Conservation (phyloP, 192 early-diverging fungal genomes). For the Mortierella hygrophila region DNA sequence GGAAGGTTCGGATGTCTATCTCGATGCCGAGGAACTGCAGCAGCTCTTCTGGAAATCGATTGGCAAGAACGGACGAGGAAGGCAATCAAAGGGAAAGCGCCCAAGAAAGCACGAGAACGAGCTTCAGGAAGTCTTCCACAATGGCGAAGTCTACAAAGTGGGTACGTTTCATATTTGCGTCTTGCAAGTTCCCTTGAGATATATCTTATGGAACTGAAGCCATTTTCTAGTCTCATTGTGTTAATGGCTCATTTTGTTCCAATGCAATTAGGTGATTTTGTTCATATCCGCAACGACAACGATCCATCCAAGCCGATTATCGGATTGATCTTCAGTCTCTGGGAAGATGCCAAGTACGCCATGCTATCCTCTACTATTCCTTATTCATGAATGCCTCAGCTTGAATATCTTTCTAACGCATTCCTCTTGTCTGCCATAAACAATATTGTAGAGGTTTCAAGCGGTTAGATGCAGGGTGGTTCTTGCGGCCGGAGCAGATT, state of each 20-base stretch:
- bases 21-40: slow-evolving; percentile 76
- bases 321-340: slow-evolving; percentile 15
- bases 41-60: slow-evolving; percentile 23
- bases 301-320: slow-evolving; percentile 15
- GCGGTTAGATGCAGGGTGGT: slow-evolving; percentile 22
- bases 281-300: slow-evolving; percentile 1
- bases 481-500: slow-evolving; percentile 24
- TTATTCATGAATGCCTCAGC: not conserved
- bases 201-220: not conserved
- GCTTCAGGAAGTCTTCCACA: not conserved
- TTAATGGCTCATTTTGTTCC: not conserved
- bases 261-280: slow-evolving; percentile 24
- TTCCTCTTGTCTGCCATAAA: not conserved
- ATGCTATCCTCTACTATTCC: too few relatives aligned
- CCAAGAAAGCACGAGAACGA: slow-evolving; percentile 14
- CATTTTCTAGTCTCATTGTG: too few relatives aligned
- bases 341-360: slow-evolving; percentile 20
- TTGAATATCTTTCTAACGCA: not conserved
- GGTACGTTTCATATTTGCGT: not conserved
- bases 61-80: slow-evolving; percentile 16
- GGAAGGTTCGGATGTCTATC: slow-evolving; percentile 86
- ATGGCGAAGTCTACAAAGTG: not conserved
- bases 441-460: slow-evolving; percentile 1
- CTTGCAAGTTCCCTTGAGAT: not conserved
- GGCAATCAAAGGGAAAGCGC: slow-evolving; percentile 4